Percentiles rank a stretch among this genome's conserved stretches.
Evolutionary conservation across 768 basidiomycete species (phyloP).

Genomic region (Russula brevipes): DNA sequence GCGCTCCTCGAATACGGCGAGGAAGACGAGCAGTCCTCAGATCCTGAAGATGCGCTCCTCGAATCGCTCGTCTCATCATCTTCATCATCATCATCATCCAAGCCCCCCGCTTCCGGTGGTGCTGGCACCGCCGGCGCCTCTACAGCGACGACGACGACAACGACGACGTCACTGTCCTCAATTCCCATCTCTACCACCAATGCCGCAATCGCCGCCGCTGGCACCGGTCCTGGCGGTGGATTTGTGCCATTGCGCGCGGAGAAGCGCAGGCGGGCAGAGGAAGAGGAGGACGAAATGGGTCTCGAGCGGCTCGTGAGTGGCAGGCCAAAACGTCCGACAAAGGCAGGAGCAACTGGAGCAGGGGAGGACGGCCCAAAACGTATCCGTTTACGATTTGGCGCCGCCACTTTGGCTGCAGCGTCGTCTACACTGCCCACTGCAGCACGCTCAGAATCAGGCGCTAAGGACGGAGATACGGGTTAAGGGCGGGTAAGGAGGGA

Average conservation of each 20-base stretch:
- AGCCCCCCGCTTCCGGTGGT: conserved; percentile 29
- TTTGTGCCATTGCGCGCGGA: conserved; percentile 50
- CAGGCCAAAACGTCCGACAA: conserved; percentile 36
- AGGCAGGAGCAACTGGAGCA: conserved; percentile 1
- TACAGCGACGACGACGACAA: neutral
- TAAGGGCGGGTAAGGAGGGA: conserved; percentile 30
- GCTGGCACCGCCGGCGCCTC: neutral
- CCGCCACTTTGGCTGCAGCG: conserved; percentile 37
- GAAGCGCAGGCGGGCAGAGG: conserved; percentile 35
- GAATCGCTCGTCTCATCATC: conserved; percentile 44
- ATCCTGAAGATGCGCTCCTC: conserved; percentile 48
- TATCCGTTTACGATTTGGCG: conserved; percentile 67
- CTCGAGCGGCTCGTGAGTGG: conserved; percentile 50
- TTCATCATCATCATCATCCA: conserved; percentile 11
- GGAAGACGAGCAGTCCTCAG: conserved; percentile 58
- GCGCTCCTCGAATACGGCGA: conserved; percentile 75
- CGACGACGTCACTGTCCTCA: neutral
- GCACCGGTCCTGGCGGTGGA: conserved; percentile 24
- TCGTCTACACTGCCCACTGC: conserved; percentile 33
- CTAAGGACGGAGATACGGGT: conserved; percentile 73
- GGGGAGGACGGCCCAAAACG: conserved; percentile 44
- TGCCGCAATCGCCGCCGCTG: neutral
- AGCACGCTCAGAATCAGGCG: conserved; percentile 54
- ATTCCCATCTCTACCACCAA: neutral
- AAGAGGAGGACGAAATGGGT: conserved; percentile 65